Conservation (phyloP, 108 stramenopile genomes). For the Cyclotella distinguenda region DNA sequence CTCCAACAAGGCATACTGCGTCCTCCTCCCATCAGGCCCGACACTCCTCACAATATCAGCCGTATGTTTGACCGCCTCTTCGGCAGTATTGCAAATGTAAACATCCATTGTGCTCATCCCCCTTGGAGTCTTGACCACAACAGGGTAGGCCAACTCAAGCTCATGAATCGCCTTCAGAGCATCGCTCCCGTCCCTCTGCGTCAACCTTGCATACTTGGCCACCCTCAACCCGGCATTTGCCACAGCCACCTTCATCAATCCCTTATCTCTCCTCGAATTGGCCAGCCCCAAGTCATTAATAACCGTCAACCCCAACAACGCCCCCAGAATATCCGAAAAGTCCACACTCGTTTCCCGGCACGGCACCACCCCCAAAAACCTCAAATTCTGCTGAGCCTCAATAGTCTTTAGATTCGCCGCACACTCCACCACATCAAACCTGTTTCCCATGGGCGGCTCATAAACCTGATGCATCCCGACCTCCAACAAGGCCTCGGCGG, state of each 20-base stretch:
- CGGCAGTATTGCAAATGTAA: slow-evolving; percentile 53
- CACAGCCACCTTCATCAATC: slow-evolving; percentile 63
- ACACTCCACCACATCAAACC: slow-evolving; percentile 61
- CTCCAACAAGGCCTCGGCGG: slow-evolving; percentile 53
- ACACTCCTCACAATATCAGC: slow-evolving; percentile 49
- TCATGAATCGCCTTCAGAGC: slow-evolving; percentile 45
- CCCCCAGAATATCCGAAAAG: slow-evolving; percentile 49
- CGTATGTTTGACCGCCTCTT: slow-evolving; percentile 35
- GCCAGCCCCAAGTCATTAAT: slow-evolving; percentile 59
- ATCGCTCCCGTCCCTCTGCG: slow-evolving; percentile 44
- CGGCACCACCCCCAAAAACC: slow-evolving; percentile 55
- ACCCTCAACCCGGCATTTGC: slow-evolving; percentile 60
- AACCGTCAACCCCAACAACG: slow-evolving; percentile 47
- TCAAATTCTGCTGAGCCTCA: slow-evolving; percentile 57
- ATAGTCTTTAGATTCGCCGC: slow-evolving; percentile 57
- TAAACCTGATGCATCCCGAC: slow-evolving; percentile 59
- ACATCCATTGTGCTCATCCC: slow-evolving; percentile 57
- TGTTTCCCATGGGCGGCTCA: slow-evolving; percentile 51
- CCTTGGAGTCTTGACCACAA: slow-evolving; percentile 61
- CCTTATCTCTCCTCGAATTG: slow-evolving; percentile 57
- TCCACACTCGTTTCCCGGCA: slow-evolving; percentile 55
- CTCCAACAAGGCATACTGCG: slow-evolving; percentile 56
- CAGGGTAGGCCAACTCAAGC: slow-evolving; percentile 53
- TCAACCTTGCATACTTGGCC: slow-evolving; percentile 59
- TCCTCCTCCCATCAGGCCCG: slow-evolving; percentile 57